Base-by-base conservation (phyloP, 2,329 filamentous ascomycete genomes). In the Incumbomyces lentus region DNA sequence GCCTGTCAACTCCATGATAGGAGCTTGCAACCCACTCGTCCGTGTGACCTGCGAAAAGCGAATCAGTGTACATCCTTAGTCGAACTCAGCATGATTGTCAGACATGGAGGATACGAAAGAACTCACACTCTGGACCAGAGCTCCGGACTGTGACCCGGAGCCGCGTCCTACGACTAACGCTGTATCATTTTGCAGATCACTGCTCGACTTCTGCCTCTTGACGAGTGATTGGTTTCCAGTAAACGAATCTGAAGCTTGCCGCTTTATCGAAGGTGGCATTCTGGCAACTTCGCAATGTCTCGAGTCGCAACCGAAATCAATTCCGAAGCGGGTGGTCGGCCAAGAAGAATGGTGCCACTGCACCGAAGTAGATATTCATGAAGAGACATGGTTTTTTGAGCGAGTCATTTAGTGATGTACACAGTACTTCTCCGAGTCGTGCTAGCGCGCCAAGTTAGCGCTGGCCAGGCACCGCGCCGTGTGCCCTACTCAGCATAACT, bases 1-100 rank as follows among this genome's bases (percentile, higher is more conserved):
- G 19, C 78, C 78, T 41, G 82, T 83, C 46, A 98, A 72, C 67
- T 96, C 87, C 88, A 96, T 95, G 37, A 95, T 83, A 1, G 90
- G 88, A 48, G 90, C 85, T 63, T 93, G 82, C 26, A 98, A 75
- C 44, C 78, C 80, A 63, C 87, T 93, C 39, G 87, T 89, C 57
- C 87, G 78, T 45, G 82, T 78, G 52, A 78, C 76, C 88, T 94
- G 65, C 40, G 51, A 38, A 37, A 19, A 49, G 49, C 49, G 48
- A 50, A 55, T 59, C 59, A 64, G 54, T 44, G 48, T 38, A 36
- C 41, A 49, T 54, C 59, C 45, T 52, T 37, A 47, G 16, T 29
- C 37, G 44, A 30, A 36, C 54, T 54, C 50, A 58, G 55, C 51
- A 19, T 31, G 19, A 17, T 34, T 13, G 22, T 22, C 22, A 30